A percentile compares a stretch with the other conserved stretches of the same genome.
Conservation (phyloP, 2,329 filamentous ascomycete species). For the Cladosporium sp. region DNA sequence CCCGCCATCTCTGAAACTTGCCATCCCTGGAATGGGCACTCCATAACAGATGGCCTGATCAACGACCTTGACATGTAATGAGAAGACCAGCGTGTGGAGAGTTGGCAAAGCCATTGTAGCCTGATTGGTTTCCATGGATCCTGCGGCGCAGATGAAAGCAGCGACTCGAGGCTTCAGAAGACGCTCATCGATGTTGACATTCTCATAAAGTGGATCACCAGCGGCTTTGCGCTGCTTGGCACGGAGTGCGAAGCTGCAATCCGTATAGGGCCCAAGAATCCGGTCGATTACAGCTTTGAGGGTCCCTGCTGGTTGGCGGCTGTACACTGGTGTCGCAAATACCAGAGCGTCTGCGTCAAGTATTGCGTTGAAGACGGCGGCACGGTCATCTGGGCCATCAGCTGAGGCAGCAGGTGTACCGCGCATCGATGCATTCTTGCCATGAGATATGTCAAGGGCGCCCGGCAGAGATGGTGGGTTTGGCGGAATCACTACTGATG, state of each 20-base stretch:
- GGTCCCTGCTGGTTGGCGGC: constrained; percentile 15
- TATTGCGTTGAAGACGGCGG: constrained; percentile 14
- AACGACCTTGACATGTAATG: constrained; percentile 11
- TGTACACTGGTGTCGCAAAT: constrained; percentile 13
- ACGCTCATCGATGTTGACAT: constrained; percentile 5
- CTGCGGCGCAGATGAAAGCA: constrained; percentile 12
- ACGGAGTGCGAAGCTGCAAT: constrained; percentile 5
- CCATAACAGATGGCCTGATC: constrained; percentile 12
- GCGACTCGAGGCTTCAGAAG: constrained; percentile 10
- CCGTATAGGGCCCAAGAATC: constrained; percentile 9
- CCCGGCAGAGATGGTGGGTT: constrained; percentile 7
- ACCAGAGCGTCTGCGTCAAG: constrained; percentile 17
- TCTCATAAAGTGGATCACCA: background rate
- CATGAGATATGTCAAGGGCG: constrained; percentile 6
- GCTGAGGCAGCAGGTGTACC: background rate
- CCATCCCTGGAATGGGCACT: too few species aligned
- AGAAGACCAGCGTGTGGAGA: constrained; percentile 14
- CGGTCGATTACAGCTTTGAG: constrained; percentile 15
- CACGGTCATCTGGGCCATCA: constrained; percentile 15
- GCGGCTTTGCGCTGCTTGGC: constrained; percentile 2
- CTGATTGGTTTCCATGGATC: constrained; percentile 14
- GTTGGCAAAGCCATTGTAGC: constrained; percentile 13
- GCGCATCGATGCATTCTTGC: background rate
- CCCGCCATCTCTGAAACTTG: too few species aligned
- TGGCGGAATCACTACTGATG: constrained; percentile 12